phyloP scores from a whole-genome alignment of 2,329 filamentous ascomycete genomes.

The Fusarium sterilihyphosum region DNA sequence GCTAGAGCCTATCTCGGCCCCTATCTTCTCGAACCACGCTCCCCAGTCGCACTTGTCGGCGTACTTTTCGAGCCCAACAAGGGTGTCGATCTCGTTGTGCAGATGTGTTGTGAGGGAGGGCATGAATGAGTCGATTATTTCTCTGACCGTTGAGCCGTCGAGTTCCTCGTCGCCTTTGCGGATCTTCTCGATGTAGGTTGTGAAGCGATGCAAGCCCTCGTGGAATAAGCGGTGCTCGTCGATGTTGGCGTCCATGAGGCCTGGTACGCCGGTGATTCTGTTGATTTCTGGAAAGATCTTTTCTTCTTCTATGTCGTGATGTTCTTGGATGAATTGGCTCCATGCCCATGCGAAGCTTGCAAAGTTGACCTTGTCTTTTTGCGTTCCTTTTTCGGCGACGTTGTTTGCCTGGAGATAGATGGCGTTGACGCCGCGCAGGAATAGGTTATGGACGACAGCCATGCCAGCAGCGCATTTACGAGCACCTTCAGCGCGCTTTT shows the following conservation, averaged over 20 bases:
- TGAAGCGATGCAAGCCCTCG: conserved; percentile 47
- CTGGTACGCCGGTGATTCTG: conserved; percentile 45
- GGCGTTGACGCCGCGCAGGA: conserved; percentile 51
- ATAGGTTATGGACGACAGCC: conserved; percentile 50
- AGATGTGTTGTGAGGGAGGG: conserved; percentile 49
- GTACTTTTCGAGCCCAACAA: conserved; percentile 48
- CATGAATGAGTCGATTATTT: conserved; percentile 45
- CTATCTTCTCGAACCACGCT: conserved; percentile 41
- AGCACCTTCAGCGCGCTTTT: conserved; percentile 30
- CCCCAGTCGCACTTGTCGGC: conserved; percentile 50
- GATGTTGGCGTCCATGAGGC: conserved; percentile 54
- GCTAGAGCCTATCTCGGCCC: conserved; percentile 15
- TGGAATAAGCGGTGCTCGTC: conserved; percentile 54
- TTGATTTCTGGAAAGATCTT: conserved; percentile 53
- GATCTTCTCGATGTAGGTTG: conserved; percentile 46
- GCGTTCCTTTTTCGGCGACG: conserved; percentile 41
- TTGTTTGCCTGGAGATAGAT: conserved; percentile 51
- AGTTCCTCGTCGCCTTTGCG: conserved; percentile 43
- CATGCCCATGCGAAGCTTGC: conserved; percentile 48
- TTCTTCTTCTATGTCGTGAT: conserved; percentile 53
- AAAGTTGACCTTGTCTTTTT: conserved; percentile 49
- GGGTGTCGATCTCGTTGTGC: conserved; percentile 51
- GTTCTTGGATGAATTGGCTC: conserved; percentile 47
- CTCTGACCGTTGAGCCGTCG: conserved; percentile 42
- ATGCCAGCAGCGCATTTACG: conserved; percentile 45